Conservation (phyloP, 2,329 filamentous ascomycete species). For the Pyrenochaeta sp. region DNA sequence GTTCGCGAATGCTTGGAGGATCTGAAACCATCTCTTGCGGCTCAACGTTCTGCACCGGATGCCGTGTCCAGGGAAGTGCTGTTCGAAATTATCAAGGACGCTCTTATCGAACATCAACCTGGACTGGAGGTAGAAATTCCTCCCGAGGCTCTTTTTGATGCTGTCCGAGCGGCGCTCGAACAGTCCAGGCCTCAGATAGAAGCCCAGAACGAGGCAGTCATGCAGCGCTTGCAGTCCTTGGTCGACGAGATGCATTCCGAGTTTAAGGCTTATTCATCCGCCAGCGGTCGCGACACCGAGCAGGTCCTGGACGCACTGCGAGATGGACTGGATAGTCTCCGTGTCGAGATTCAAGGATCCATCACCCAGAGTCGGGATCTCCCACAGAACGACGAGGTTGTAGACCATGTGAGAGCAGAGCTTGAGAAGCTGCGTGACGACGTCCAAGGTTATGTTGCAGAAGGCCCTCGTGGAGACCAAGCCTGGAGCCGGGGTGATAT, state of each 20-base stretch:
- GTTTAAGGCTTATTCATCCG: conserved; percentile 80
- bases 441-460: conserved; percentile 61
- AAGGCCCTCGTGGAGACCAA: conserved; percentile 54
- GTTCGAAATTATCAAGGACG: conserved; percentile 66
- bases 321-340: conserved; percentile 83
- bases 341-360: conserved; percentile 81
- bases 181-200: conserved; percentile 62
- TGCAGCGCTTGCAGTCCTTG: conserved; percentile 66
- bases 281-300: conserved; percentile 82
- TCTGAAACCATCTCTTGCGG: conserved; percentile 65
- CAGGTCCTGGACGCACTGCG: conserved; percentile 88
- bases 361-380: conserved; percentile 76
- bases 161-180: conserved; percentile 64
- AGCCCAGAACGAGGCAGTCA: conserved; percentile 65
- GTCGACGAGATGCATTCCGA: conserved; percentile 69
- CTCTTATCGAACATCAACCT: conserved; percentile 59
- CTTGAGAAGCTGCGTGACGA: conserved; percentile 71
- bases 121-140: conserved; percentile 57
- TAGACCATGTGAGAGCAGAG: conserved; percentile 71
- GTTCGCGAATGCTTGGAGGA: conserved; percentile 88
- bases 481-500: conserved; percentile 55
- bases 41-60: conserved; percentile 52
- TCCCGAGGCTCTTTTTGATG: conserved; percentile 64
- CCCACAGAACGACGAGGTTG: conserved; percentile 78
- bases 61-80: conserved; percentile 64